Percentiles rank a stretch among this genome's conserved stretches.
Conservation (phyloP, 2,329 filamentous ascomycete genomes). For the Microdochium paspali region DNA sequence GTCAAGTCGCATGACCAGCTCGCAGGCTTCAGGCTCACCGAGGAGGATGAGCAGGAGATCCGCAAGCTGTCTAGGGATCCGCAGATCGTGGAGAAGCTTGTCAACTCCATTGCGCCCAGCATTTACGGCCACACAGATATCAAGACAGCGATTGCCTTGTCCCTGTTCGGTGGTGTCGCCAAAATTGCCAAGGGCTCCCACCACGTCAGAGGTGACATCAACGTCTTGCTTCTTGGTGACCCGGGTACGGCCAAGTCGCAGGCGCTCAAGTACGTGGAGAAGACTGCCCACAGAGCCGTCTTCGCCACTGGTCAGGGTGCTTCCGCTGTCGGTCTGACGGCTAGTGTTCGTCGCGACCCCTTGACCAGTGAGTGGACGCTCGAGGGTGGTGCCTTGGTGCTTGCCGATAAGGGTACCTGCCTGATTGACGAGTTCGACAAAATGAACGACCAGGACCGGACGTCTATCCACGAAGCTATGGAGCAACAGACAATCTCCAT, state of each 20-base stretch:
- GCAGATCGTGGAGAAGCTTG: constrained; percentile 84
- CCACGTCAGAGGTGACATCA: constrained; percentile 93
- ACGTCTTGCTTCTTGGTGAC: constrained; percentile 90
- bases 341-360: constrained; percentile 89
- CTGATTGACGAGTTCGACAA: constrained; percentile 99
- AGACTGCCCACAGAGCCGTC: constrained; percentile 91
- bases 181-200: constrained; percentile 86
- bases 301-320: constrained; percentile 97
- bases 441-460: constrained; percentile 98
- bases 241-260: constrained; percentile 98
- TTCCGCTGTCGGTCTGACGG: constrained; percentile 93
- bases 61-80: constrained; percentile 81
- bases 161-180: constrained; percentile 87
- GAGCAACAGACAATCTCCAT: constrained; percentile 99
- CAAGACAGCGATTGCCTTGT: constrained; percentile 92
- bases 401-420: constrained; percentile 90
- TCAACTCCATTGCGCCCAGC: constrained; percentile 88
- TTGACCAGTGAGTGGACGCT: constrained; percentile 96
- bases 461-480: constrained; percentile 99
- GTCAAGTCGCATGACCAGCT: constrained; percentile 97
- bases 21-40: constrained; percentile 88
- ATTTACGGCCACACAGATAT: constrained; percentile 97
- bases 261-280: constrained; percentile 93
- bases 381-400: constrained; percentile 88
- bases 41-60: constrained; percentile 89